Percentiles rank a stretch among this genome's conserved stretches.
These are phyloP conservation scores for Chrysanthemum makinoi DNA, from an alignment of 129 eudicot genomes.

Conservation along the genomic window DNA sequence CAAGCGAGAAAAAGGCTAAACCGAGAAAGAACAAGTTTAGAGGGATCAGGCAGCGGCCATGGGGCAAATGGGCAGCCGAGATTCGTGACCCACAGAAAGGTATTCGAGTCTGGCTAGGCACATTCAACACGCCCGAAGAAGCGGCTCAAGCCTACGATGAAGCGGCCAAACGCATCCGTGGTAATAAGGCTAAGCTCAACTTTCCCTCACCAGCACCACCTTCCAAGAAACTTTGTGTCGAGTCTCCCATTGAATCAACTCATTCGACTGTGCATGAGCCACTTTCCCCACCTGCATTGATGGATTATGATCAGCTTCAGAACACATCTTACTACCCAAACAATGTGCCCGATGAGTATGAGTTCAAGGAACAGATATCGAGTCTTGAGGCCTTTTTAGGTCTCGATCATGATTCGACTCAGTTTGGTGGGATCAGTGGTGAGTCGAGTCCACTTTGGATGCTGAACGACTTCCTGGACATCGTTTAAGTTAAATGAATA, in stretches of 20 bases:
- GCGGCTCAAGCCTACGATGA: constrained; percentile 81
- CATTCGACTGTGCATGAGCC: constrained; percentile 21
- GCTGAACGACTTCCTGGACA: constrained; percentile 45
- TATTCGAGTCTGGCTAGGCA: constrained; percentile 88
- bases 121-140: constrained; percentile 71
- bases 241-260: constrained; percentile 24
- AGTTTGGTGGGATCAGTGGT: constrained; percentile 27
- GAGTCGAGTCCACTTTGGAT: constrained; percentile 51
- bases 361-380: constrained; percentile 58
- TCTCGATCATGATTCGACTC: constrained; percentile 43
- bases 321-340: constrained; percentile 22
- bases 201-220: constrained; percentile 47
- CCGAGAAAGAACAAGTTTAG: constrained; percentile 57
- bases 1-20: constrained; percentile 24
- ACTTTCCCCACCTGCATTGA: constrained; percentile 3
- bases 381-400: constrained; percentile 60
- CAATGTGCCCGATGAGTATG: constrained; percentile 26
- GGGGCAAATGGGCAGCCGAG: constrained; percentile 99
- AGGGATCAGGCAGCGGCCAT: constrained; percentile 91
- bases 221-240: constrained; percentile 39
- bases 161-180: constrained; percentile 79
- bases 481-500: constrained; percentile 11
- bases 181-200: constrained; percentile 91
- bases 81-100: constrained; percentile 87
- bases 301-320: constrained; percentile 17